Conservation (phyloP, 306 rosid species). For the Gastrolobium bilobum region DNA sequence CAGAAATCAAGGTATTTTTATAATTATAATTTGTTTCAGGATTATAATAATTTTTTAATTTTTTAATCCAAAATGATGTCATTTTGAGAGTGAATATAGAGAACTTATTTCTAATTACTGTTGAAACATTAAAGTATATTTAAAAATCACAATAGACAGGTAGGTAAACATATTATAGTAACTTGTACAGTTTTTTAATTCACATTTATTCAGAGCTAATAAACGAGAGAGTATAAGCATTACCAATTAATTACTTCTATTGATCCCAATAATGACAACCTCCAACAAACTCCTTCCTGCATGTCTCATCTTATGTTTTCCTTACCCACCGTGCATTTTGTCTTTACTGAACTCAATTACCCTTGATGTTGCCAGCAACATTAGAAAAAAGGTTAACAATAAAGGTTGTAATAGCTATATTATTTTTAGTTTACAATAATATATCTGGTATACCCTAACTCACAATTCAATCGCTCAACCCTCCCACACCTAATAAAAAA, state of each 20-base stretch:
- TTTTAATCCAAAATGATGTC: no score
- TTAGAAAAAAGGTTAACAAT: neutral
- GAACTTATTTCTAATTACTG: no score
- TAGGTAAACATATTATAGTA: no score
- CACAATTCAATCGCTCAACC: slow-evolving; percentile 20
- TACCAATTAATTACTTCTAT: neutral
- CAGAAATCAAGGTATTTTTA: no score
- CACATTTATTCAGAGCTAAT: neutral
- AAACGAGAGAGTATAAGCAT: neutral
- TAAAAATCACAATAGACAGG: no score
- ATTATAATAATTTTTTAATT: no score
- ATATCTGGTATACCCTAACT: slow-evolving; percentile 40
- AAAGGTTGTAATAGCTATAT: neutral
- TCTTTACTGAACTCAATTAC: neutral
- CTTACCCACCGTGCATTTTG: neutral
- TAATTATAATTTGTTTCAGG: no score
- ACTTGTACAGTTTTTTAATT: no score
- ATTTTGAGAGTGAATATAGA: no score
- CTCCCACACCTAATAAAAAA: slow-evolving; percentile 12
- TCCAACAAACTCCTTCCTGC: neutral
- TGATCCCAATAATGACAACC: neutral
- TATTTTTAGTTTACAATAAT: slow-evolving; percentile 43
- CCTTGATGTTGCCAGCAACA: neutral
- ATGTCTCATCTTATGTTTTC: neutral
- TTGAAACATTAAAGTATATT: no score